phyloP scores from a whole-genome alignment of 2,329 filamentous ascomycete genomes.

The Pseudogymnoascus verrucosus region DNA sequence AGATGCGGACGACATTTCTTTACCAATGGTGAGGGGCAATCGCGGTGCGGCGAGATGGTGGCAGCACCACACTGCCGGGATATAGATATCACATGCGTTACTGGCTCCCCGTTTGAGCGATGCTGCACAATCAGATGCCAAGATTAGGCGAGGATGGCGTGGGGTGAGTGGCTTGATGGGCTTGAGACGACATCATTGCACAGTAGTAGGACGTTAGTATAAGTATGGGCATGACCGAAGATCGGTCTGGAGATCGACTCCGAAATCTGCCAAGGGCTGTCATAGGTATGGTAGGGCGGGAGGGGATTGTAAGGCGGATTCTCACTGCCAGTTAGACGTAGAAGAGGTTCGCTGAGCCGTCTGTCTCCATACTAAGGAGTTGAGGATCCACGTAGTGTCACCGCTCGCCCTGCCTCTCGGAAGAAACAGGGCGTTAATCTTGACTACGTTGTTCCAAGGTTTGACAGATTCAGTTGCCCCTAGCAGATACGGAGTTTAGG shows the following conservation, averaged over 20 bases:
- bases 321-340: background rate
- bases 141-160: background rate
- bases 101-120: background rate
- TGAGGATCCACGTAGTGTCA: background rate
- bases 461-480: background rate
- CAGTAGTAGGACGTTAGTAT: background rate
- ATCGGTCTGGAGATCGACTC: background rate
- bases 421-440: background rate
- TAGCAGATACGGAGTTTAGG: background rate
- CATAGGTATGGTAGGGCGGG: background rate
- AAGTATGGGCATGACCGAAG: background rate
- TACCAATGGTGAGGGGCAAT: background rate
- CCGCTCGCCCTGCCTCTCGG: background rate
- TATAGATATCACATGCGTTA: background rate
- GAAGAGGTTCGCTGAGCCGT: background rate
- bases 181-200: conserved; percentile 2
- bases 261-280: background rate
- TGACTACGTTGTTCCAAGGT: background rate
- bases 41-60: background rate
- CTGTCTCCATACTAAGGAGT: background rate
- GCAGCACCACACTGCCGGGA: background rate
- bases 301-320: background rate
- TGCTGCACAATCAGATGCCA: background rate
- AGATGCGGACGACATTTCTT: background rate
- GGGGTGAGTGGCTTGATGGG: background rate